A percentile compares a stretch with the other conserved stretches of the same genome.
phyloP scores from a whole-genome alignment of 2,329 filamentous ascomycete species.

The Nemania sp. region DNA sequence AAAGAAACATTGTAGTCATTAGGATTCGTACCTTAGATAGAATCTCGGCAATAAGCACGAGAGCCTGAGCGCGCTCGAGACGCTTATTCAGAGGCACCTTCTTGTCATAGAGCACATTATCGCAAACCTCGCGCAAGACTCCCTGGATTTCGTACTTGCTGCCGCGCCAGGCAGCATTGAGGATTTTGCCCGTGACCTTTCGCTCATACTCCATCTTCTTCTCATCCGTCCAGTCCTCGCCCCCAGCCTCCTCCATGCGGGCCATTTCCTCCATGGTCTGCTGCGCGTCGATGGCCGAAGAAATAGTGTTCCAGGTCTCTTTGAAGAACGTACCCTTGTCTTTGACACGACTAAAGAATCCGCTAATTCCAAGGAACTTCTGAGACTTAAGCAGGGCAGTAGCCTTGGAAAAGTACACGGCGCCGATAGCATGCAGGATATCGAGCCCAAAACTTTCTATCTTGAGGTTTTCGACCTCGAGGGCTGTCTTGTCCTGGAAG shows the following conservation, averaged over 20 bases:
- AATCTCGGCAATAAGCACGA: slow-evolving; percentile 89
- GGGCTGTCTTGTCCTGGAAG: slow-evolving; percentile 92
- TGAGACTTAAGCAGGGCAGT: slow-evolving; percentile 91
- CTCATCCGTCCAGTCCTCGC: slow-evolving; percentile 98
- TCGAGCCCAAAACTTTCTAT: slow-evolving; percentile 99
- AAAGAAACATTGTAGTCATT: background rate
- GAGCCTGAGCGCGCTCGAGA: slow-evolving; percentile 88
- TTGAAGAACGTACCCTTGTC: slow-evolving; percentile 98
- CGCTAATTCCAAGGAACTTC: slow-evolving; percentile 95
- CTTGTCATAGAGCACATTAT: slow-evolving; percentile 82
- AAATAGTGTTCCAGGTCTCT: slow-evolving; percentile 98
- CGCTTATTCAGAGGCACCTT: slow-evolving; percentile 86
- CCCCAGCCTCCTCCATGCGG: slow-evolving; percentile 91
- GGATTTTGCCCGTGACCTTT: slow-evolving; percentile 95
- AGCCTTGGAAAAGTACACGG: slow-evolving; percentile 89
- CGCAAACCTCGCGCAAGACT: slow-evolving; percentile 93
- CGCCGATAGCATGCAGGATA: slow-evolving; percentile 93
- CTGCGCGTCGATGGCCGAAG: slow-evolving; percentile 94
- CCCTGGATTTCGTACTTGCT: slow-evolving; percentile 99
- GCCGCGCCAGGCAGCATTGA: slow-evolving; percentile 95
- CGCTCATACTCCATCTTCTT: slow-evolving; percentile 96
- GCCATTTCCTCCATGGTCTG: slow-evolving; percentile 99
- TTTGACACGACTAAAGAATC: slow-evolving; percentile 93
- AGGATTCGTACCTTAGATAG: slow-evolving; percentile 78
- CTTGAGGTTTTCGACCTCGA: slow-evolving; percentile 97